Evolutionary conservation across 805 yeast species (phyloP).

Genomic region (Starmera amethionina): DNA sequence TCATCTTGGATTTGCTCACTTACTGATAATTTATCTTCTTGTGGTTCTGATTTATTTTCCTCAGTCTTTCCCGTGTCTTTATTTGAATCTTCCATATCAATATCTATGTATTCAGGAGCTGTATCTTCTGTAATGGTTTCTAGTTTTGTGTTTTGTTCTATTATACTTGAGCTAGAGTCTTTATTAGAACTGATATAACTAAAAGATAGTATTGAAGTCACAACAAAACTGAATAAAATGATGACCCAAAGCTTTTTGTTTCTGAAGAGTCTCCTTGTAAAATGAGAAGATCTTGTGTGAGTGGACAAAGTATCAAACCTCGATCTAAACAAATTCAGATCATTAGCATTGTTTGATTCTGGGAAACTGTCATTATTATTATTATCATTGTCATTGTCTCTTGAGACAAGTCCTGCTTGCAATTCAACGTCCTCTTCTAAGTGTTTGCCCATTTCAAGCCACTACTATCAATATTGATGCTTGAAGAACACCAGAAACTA

Average conservation of each 20-base stretch:
- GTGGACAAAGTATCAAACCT: slow-evolving; percentile 8
- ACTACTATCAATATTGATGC: too few relatives aligned
- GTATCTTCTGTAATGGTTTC: too few relatives aligned
- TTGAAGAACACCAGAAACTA: too few relatives aligned
- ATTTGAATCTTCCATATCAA: too few relatives aligned
- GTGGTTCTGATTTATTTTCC: neutral
- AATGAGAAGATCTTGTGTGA: neutral
- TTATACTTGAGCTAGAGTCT: too few relatives aligned
- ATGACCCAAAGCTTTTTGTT: slow-evolving; percentile 9
- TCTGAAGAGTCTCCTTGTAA: neutral
- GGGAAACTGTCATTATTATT: slow-evolving; percentile 1
- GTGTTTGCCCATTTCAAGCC: too few relatives aligned
- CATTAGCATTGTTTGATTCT: neutral
- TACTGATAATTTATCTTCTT: neutral
- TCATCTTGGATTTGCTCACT: neutral
- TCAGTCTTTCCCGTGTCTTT: neutral
- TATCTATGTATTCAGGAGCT: too few relatives aligned
- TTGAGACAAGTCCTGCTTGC: too few relatives aligned
- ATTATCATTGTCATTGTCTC: neutral
- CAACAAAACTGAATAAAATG: neutral
- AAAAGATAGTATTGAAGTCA: too few relatives aligned
- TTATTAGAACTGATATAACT: too few relatives aligned
- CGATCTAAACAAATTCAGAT: slow-evolving; percentile 4
- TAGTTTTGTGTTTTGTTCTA: too few relatives aligned
- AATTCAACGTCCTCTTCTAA: too few relatives aligned